Base-by-base conservation (phyloP, 176 grass and related monocot species). In the Avena sativa region DNA sequence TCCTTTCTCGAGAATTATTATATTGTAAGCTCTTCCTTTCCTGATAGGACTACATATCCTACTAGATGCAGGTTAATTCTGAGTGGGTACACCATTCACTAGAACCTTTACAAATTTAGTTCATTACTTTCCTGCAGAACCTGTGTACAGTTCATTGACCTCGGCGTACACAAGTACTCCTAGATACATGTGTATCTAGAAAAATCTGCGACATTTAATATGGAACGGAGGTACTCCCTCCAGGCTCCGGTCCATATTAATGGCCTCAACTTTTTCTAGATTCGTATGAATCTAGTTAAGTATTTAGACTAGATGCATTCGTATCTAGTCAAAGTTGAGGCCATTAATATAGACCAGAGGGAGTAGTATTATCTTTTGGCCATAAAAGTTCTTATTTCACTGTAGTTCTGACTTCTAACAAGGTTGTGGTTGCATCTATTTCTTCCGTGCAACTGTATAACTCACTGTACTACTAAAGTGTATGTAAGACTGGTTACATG, bases 81-180 rank as follows among this genome's bases (percentile, higher is more conserved):
- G 60, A 80, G 21, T 47, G 34, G 23, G 12, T 25, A 38, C 17
- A 71, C 67, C 67, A 71, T 46, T n/a, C 69, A 26, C 57, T n/a
- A 25, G n/a, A 80, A 62, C 38, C 58, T 60, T 63, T 53, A 64
- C 20, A 62, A 62, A 62, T 25, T 61, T 62, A 80, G 40, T 81
- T 48, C 38, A 73, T 4, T 73, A 73, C 38, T 48, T 73, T 13
- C 10, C 40, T 14, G 17, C 40, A 73, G 20, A 23, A 47, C 43
- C 11, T 73, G 43, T 80, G 3, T 79, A 59, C 53, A 21, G 76
- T n/a, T 65, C 78, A 49, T 26, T 68, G 25, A 14, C 47, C 17
- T 68, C 47, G 17, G 40, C 10, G 5, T 65, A 30, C 62, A 65
- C 38, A 40, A 40, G 4, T 40, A 40, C 38, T 40, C 38, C 30